These are phyloP conservation scores for Phylloporus sp. DNA, from an alignment of 768 basidiomycete species.

Conservation along the genomic window DNA sequence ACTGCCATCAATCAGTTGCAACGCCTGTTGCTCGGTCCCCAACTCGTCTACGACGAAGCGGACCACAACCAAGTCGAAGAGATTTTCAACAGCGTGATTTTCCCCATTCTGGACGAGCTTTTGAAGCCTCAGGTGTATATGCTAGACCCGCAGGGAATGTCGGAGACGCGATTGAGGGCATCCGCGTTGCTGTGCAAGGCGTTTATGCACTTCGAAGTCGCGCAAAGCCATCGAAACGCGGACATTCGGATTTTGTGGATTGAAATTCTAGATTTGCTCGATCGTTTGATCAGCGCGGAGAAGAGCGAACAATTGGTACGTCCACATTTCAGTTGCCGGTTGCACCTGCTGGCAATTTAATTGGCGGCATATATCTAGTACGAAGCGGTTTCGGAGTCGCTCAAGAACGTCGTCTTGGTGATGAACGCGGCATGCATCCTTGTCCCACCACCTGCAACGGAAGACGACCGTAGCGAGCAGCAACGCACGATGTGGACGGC, in stretches of 20 bases:
- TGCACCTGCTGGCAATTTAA: constrained; percentile 2
- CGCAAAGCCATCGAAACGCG: constrained; percentile 52
- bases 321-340: not conserved
- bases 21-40: constrained; percentile 75
- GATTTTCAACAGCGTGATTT: constrained; percentile 83
- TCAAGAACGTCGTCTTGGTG: constrained; percentile 94
- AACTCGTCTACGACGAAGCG: constrained; percentile 54
- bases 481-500: constrained; percentile 77
- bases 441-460: constrained; percentile 45
- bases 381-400: constrained; percentile 92
- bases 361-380: constrained; percentile 43
- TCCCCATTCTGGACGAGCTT: constrained; percentile 89
- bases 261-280: constrained; percentile 81
- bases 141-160: constrained; percentile 81
- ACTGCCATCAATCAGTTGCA: constrained; percentile 75
- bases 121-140: constrained; percentile 76
- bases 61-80: constrained; percentile 66
- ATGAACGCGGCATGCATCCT: constrained; percentile 89
- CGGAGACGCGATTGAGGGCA: constrained; percentile 84
- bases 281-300: constrained; percentile 83
- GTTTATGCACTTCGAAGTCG: constrained; percentile 89
- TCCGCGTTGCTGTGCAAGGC: constrained; percentile 90
- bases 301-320: constrained; percentile 78
- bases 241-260: constrained; percentile 81
- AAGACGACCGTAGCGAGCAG: constrained; percentile 49